Evolutionary conservation across 2,329 filamentous ascomycete genomes (phyloP), one percentile per base, ranked within the genome.

Genomic region (Dryadomyces quercus-mongolicae): DNA sequence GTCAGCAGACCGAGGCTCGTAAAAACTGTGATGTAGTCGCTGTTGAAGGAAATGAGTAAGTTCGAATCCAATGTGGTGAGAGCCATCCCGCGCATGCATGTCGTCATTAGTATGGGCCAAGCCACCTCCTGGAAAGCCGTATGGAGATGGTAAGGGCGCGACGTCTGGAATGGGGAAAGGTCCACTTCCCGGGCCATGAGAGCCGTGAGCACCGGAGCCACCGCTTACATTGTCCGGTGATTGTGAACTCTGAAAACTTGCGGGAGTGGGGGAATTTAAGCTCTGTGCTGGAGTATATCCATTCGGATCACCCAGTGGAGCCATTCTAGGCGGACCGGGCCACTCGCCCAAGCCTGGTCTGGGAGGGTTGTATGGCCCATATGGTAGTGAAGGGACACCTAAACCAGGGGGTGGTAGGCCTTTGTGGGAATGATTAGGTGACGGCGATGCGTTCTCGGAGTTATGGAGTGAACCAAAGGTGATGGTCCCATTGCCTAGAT

Each of bases 211-310:
- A 13, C 21, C 22, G 8, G 47, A 15, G 1, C 48, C 55, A 5
- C 55, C 55, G 12, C n/a, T 45, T 3, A 42, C 31, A 16, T 54
- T 54, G 45, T 60, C 59, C 10, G 59, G 59, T 10, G 59, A 60
- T 57, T 82, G 80, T 2, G 81, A 83, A 40, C 75, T 80, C 54
- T 81, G 80, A 61, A 80, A 81, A 64, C 79, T 83, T 58, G 79
- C 79, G 4, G 79, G 76, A 2, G 78, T 81, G 1, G 75, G 73
- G 2, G 79, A 76, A 3, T 74, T 75, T 61, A 77, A 77, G 59
- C 70, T 68, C 16, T 65, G 58, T 40, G 64, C 64, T 12, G 54
- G 54, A 0, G 40, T 31, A 34, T 49, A 58, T 9, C 59, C 54
- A 16, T 56, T 59, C 38, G 55, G 25, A 2, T 57, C 57, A 12